Evolutionary conservation across 2,329 filamentous ascomycete genomes (phyloP).

Genomic region (Ophiostoma novo-ulmi): DNA sequence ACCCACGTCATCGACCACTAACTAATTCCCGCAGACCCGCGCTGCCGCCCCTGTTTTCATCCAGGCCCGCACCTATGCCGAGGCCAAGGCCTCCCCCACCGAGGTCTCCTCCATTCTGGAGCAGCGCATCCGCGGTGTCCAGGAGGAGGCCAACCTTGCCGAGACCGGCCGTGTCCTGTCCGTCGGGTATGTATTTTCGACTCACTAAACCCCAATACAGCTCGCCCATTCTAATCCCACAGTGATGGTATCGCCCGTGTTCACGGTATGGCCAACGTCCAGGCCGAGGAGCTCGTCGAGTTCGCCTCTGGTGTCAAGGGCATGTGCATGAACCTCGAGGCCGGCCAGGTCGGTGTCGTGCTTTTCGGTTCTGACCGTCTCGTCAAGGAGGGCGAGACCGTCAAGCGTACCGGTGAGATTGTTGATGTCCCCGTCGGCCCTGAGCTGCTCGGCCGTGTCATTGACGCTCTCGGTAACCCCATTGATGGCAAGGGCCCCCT

Average conservation of each 20-base stretch:
- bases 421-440: constrained; percentile 93
- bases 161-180: constrained; percentile 99
- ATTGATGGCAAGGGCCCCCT: constrained; percentile 99
- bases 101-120: constrained; percentile 99
- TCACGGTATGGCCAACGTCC: constrained; percentile 99
- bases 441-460: constrained; percentile 93
- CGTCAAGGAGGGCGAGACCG: constrained; percentile 98
- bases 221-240: constrained; percentile 32
- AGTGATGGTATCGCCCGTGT: constrained; percentile 99
- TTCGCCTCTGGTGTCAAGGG: constrained; percentile 99
- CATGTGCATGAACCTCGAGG: constrained; percentile 99
- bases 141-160: constrained; percentile 92
- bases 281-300: constrained; percentile 99
- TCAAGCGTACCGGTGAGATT: constrained; percentile 99
- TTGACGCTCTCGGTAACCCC: constrained; percentile 97
- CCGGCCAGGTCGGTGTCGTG: constrained; percentile 99
- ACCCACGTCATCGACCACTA: neutral
- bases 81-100: constrained; percentile 91
- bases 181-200: constrained; percentile 72
- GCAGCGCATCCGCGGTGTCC: constrained; percentile 97
- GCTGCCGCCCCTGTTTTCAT: constrained; percentile 75
- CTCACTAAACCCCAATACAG: neutral
- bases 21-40: constrained; percentile 58
- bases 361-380: constrained; percentile 99
- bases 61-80: constrained; percentile 82